Conservation (phyloP, 305 asterid species). For the Caryopteris hybrid region DNA sequence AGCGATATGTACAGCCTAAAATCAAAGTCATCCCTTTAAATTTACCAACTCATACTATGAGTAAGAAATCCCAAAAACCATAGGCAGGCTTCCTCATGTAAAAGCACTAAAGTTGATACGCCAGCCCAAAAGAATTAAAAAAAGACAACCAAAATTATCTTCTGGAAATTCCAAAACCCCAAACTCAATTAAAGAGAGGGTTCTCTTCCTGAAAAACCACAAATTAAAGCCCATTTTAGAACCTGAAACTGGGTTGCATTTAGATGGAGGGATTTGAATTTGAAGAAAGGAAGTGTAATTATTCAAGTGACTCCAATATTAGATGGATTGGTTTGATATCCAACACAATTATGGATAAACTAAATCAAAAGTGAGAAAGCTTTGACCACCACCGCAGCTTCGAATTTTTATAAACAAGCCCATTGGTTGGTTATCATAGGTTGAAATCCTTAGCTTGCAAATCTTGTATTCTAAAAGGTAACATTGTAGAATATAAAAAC, state of each 20-base stretch:
- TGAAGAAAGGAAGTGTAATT: not conserved
- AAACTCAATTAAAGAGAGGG: not conserved
- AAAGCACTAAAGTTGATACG: not conserved
- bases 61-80: not conserved
- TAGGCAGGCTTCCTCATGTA: not conserved
- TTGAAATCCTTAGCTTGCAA: not conserved
- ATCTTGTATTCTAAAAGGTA: not conserved
- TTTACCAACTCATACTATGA: not conserved
- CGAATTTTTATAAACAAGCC: not conserved
- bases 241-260: not conserved
- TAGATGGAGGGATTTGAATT: not conserved
- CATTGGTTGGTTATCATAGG: not conserved
- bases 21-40: constrained; percentile 14
- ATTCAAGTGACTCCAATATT: not conserved
- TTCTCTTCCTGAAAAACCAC: not conserved
- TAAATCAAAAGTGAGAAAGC: not conserved
- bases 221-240: not conserved
- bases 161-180: not conserved
- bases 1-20: constrained; percentile 81
- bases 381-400: not conserved
- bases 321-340: not conserved
- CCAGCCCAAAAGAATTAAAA: not conserved
- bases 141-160: not conserved
- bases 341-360: not conserved
- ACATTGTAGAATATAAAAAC: not conserved